Base-by-base conservation (phyloP, 345 rosid species). In the Arabis alpina region DNA sequence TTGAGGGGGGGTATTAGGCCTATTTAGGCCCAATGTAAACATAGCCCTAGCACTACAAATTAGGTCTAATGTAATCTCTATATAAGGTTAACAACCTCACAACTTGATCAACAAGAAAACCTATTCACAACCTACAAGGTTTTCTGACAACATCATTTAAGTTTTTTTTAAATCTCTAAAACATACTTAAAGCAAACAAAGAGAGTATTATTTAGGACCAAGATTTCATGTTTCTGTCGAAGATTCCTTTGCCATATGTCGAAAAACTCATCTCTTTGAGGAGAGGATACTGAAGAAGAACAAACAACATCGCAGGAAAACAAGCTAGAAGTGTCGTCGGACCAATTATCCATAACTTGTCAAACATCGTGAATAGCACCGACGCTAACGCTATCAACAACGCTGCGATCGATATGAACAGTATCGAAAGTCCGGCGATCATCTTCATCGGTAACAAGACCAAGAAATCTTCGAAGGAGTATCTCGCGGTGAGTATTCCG, bases 301-400 rank as follows among this genome's bases (percentile, higher is more conserved):
- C 71, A 71, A 79, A 79, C 43, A 79, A 7, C 15, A 56, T 0
- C 66, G 68, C 79, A 13, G 82, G 82, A 1, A 61, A 45, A 61
- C 74, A 50, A 27, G 82, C 82, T 0, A 75, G 36, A 14, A 79
- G 40, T 9, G 61, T 42, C 43, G 77, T 61, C 40, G 74, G 77
- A 54, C 68, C 51, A 4, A 75, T 53, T 24, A 75, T 64, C 79
- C 73, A 70, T 24, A 7, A 12, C 37, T 34, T 13, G 4, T 36
- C 1, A 15, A 81, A 5, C 67, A 72, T 63, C 30, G 73, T 63
- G 53, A 74, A 77, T 6, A 75, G 5, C 4, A 77, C 63, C 8
- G 81, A 71, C 2, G 81, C 54, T 34, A 78, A 81, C 1, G 81
- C 84, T 0, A 81, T 24, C 51, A 81, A 49, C 84, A 77, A 74